A percentile compares a stretch with the other conserved stretches of the same genome.
Conservation (phyloP, 2,329 filamentous ascomycete species). For the Coniochaeta pulveracea region DNA sequence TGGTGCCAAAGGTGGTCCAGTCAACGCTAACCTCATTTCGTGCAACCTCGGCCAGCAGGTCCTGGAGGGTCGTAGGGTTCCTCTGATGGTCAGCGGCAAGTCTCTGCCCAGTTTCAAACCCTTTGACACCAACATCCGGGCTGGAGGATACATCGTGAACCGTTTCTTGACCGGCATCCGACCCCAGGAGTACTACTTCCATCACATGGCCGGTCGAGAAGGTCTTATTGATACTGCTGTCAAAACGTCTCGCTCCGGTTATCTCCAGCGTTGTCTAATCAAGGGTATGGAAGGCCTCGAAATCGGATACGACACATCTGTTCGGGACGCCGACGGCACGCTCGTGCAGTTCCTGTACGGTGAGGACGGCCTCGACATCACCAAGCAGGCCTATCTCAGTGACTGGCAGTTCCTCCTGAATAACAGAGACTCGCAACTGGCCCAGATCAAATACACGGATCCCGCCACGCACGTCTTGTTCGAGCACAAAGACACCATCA, state of each 20-base stretch:
- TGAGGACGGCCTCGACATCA: slow-evolving; percentile 89
- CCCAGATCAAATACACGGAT: slow-evolving; percentile 58
- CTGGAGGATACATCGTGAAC: slow-evolving; percentile 87
- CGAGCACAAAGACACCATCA: slow-evolving; percentile 48
- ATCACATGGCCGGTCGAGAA: slow-evolving; percentile 98
- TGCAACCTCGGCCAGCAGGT: slow-evolving; percentile 97
- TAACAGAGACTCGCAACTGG: slow-evolving; percentile 72
- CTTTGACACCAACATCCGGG: slow-evolving; percentile 79
- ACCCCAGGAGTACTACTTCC: slow-evolving; percentile 97
- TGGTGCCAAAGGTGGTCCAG: slow-evolving; percentile 82
- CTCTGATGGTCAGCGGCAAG: slow-evolving; percentile 96
- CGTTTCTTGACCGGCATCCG: slow-evolving; percentile 97
- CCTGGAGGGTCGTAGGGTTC: slow-evolving; percentile 86
- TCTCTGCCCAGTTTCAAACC: slow-evolving; percentile 88
- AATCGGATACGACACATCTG: slow-evolving; percentile 87
- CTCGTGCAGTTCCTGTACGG: slow-evolving; percentile 94
- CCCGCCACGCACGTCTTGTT: slow-evolving; percentile 31
- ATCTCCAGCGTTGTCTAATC: slow-evolving; percentile 91
- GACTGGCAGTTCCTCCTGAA: slow-evolving; percentile 85
- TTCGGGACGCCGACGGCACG: slow-evolving; percentile 86
- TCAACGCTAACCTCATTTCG: slow-evolving; percentile 96
- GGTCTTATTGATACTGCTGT: slow-evolving; percentile 98
- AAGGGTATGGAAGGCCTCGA: slow-evolving; percentile 96
- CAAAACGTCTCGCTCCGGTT: slow-evolving; percentile 94
- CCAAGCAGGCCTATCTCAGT: slow-evolving; percentile 82